phyloP scores from a whole-genome alignment of 352 stramenopile species.

The Phytopythium oedochilum region DNA sequence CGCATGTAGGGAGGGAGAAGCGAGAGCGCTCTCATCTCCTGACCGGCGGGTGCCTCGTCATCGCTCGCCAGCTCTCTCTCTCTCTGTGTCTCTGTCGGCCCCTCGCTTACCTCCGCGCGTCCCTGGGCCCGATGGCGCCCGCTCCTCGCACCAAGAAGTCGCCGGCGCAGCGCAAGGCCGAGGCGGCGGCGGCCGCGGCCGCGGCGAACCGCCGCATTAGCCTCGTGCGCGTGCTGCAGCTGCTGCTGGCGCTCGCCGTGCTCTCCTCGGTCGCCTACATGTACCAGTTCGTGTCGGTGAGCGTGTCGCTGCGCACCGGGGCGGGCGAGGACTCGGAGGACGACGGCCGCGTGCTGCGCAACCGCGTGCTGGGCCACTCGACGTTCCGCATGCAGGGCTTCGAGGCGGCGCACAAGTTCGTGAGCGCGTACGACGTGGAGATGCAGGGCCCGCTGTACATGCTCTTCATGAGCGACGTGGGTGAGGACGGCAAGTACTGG shows the following conservation, averaged over 20 bases:
- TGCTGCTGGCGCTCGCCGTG: constrained; percentile 50
- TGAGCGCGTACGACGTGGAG: constrained; percentile 69
- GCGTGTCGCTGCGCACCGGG: constrained; percentile 24
- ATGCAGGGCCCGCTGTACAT: constrained; percentile 63
- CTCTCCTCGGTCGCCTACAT: constrained; percentile 67
- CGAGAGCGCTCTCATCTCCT: no score
- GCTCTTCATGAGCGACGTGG: constrained; percentile 70
- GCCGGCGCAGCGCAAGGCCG: constrained; percentile 7
- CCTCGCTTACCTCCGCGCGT: no score
- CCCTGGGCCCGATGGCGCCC: neutral
- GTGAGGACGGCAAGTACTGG: constrained; percentile 72
- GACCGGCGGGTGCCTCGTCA: no score
- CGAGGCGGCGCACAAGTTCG: constrained; percentile 67
- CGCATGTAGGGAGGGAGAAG: no score
- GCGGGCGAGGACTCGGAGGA: constrained; percentile 13
- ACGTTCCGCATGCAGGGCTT: constrained; percentile 69
- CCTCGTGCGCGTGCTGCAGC: constrained; percentile 71
- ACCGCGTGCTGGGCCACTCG: constrained; percentile 55
- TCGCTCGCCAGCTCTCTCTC: no score
- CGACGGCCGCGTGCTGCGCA: constrained; percentile 17
- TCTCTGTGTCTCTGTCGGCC: no score
- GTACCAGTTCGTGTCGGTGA: constrained; percentile 64
- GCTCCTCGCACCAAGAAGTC: constrained; percentile 2
- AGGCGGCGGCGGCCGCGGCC: neutral
- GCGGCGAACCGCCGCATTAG: constrained; percentile 19